These are phyloP conservation scores for Rehmannia glutinosa DNA, from an alignment of 257 asterid species.

Conservation along the genomic window DNA sequence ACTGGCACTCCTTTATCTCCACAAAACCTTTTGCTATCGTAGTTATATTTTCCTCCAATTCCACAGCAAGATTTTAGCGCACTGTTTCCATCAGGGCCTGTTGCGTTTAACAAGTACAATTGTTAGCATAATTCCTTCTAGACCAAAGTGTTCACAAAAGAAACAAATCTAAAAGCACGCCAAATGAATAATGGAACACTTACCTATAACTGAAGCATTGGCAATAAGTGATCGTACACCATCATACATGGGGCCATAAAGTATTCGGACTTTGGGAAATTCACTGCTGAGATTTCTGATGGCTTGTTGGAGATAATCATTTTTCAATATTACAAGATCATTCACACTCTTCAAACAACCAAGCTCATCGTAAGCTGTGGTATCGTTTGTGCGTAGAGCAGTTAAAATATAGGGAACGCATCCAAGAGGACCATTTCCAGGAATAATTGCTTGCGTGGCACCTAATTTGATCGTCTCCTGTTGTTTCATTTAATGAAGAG, in stretches of 20 bases:
- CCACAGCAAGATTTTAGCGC: no score
- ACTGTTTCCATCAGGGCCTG: no score
- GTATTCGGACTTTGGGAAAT: not conserved
- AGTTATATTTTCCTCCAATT: no score
- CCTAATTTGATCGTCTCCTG: slow-evolving; percentile 20
- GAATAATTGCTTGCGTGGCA: slow-evolving; percentile 6
- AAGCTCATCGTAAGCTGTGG: not conserved
- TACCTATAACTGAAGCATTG: not conserved
- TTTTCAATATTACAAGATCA: not conserved
- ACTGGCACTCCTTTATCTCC: no score
- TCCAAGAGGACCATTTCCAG: slow-evolving; percentile 11
- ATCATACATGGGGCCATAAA: not conserved
- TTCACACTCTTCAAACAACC: slow-evolving; percentile 13
- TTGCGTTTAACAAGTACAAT: no score
- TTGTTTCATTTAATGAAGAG: not conserved
- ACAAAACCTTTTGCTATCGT: no score
- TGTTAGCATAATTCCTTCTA: no score
- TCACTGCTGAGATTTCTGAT: not conserved
- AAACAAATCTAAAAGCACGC: no score
- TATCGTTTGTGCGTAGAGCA: not conserved
- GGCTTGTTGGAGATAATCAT: not conserved
- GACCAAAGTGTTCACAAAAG: no score
- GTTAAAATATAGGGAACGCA: slow-evolving; percentile 2
- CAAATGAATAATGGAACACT: no score
- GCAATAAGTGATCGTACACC: not conserved